Percentiles rank a stretch among this genome's conserved stretches.
Conservation (phyloP, 176 grass and related monocot species). For the Luzula sylvatica region DNA sequence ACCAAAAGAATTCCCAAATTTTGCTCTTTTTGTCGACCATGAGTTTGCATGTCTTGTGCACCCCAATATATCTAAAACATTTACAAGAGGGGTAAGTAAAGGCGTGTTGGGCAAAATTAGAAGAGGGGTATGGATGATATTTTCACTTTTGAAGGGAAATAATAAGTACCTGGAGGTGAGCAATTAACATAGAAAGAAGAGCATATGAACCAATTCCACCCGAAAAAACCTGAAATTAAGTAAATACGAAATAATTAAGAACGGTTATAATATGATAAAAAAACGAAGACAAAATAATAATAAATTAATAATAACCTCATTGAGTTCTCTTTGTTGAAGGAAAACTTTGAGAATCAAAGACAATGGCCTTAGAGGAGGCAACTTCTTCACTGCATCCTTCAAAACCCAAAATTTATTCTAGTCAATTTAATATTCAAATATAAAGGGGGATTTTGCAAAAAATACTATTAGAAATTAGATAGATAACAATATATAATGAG, state of each 20-base stretch:
- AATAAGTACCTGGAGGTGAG: constrained; percentile 64
- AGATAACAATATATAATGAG: background rate
- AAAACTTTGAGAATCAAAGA: constrained; percentile 97
- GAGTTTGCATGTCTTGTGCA: constrained; percentile 34
- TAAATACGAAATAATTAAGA: background rate
- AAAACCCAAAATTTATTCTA: background rate
- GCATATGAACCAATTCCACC: constrained; percentile 98
- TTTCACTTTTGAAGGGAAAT: too few relatives aligned
- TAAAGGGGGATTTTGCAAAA: too few relatives aligned
- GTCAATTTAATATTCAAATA: background rate
- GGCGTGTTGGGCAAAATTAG: too few relatives aligned
- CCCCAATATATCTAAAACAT: constrained; percentile 73
- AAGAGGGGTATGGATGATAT: too few relatives aligned
- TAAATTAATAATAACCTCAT: constrained; percentile 75
- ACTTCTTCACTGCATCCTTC: constrained; percentile 73
- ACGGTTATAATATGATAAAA: too few relatives aligned
- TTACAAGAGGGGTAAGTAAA: too few relatives aligned
- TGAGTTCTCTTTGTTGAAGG: constrained; percentile 97
- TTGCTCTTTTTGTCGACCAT: constrained; percentile 45
- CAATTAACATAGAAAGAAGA: constrained; percentile 92
- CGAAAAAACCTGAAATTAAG: constrained; percentile 58
- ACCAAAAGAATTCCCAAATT: constrained; percentile 99
- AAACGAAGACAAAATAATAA: background rate
- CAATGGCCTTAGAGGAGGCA: constrained; percentile 81
- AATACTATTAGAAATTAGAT: background rate